Conservation (phyloP, 345 rosid genomes). For the Rhodomyrtus tomentosa region DNA sequence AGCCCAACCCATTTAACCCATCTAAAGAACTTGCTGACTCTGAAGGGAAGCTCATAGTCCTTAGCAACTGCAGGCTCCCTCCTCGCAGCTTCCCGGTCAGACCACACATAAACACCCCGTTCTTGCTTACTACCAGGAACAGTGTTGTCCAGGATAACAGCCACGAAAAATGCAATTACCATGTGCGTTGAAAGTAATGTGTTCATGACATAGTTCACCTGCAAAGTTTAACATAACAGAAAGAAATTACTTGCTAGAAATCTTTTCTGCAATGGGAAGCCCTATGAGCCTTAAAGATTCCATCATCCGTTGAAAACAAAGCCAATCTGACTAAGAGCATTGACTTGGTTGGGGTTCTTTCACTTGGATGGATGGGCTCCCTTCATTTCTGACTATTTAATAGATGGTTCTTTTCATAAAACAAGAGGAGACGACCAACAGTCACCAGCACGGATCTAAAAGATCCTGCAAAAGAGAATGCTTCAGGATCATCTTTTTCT, state of each 20-base stretch:
- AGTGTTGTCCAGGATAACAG: slow-evolving; percentile 79
- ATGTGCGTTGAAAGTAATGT: slow-evolving; percentile 65
- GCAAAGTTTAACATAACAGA: slow-evolving; percentile 5
- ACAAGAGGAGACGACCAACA: not conserved
- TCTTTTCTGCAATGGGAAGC: not conserved
- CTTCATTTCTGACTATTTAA: not conserved
- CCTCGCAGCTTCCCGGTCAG: slow-evolving; percentile 71
- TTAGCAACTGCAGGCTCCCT: slow-evolving; percentile 81
- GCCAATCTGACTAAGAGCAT: not conserved
- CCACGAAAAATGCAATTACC: slow-evolving; percentile 88
- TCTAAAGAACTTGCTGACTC: slow-evolving; percentile 74
- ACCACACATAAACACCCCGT: slow-evolving; percentile 91
- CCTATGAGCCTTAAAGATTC: not conserved
- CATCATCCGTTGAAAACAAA: not conserved
- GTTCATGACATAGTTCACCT: slow-evolving; percentile 87
- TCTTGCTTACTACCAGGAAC: slow-evolving; percentile 90
- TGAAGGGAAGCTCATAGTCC: slow-evolving; percentile 82
- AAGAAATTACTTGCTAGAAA: not conserved
- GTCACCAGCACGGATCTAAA: not conserved
- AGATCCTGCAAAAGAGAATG: not conserved
- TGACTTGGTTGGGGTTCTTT: not conserved
- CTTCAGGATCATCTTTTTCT: not conserved
- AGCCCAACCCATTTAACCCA: slow-evolving; percentile 99
- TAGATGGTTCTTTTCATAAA: not conserved
- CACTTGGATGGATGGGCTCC: not conserved